Percentiles rank a stretch among this genome's conserved stretches.
Evolutionary conservation across 352 stramenopile genomes (phyloP).

Genomic region (Globisporangium cederbergense): DNA sequence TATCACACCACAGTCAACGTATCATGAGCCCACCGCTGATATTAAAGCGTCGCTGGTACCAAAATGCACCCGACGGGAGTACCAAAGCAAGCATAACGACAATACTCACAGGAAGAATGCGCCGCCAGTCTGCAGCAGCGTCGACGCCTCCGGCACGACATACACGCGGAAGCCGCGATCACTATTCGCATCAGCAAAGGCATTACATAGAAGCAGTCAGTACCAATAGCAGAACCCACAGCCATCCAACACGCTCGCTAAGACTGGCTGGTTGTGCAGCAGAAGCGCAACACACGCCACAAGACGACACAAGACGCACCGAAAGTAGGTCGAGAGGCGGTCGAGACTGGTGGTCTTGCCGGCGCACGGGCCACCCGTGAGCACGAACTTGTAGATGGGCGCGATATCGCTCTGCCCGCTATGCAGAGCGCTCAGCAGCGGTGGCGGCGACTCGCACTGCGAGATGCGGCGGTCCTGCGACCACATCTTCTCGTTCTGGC

Average conservation of each 20-base stretch:
- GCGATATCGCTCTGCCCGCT: conserved; percentile 62
- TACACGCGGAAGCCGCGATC: conserved; percentile 95
- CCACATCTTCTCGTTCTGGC: conserved; percentile 41
- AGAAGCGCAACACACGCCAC: background rate
- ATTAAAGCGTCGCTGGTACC: background rate
- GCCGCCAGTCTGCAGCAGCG: conserved; percentile 93
- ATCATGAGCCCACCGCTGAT: background rate
- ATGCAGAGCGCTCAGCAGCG: conserved; percentile 66
- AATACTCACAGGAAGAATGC: conserved; percentile 74
- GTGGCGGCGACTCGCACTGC: conserved; percentile 33
- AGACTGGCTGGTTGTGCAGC: background rate
- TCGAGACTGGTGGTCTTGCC: conserved; percentile 95
- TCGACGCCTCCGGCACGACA: conserved; percentile 94
- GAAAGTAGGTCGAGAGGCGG: conserved; percentile 87
- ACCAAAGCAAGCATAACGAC: background rate
- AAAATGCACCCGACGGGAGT: background rate
- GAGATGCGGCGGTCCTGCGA: conserved; percentile 47
- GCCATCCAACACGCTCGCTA: background rate
- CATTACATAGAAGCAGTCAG: background rate
- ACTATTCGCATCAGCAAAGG: conserved; percentile 16
- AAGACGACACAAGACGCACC: conserved; percentile 16
- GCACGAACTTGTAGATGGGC: conserved; percentile 91
- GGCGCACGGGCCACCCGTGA: conserved; percentile 93
- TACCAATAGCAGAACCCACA: background rate
- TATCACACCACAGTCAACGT: conserved; percentile 1